Evolutionary conservation across 1,139 yeast species (phyloP).

Genomic region (Casaregolazyma lundiana): DNA sequence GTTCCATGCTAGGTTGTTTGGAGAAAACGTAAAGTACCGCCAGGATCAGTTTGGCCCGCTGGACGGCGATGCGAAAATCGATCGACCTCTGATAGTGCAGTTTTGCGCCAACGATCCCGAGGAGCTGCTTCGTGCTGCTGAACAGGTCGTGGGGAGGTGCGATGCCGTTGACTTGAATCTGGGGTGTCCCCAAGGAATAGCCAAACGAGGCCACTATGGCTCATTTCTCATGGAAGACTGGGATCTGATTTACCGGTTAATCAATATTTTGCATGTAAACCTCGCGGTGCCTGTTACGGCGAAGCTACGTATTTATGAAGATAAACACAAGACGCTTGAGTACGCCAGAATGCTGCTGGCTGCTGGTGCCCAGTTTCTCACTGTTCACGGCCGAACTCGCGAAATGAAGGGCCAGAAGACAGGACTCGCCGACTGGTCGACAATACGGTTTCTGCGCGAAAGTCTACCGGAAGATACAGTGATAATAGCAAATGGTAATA

Average conservation of each 20-base stretch:
- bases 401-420: slow-evolving; percentile 97
- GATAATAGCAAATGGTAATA: slow-evolving; percentile 89
- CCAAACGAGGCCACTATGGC: slow-evolving; percentile 90
- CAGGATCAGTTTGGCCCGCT: slow-evolving; percentile 65
- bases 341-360: slow-evolving; percentile 88
- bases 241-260: slow-evolving; percentile 71
- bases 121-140: slow-evolving; percentile 91
- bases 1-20: slow-evolving; percentile 90
- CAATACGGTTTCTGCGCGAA: slow-evolving; percentile 68
- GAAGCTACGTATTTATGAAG: slow-evolving; percentile 86
- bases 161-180: slow-evolving; percentile 94
- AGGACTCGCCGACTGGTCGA: slow-evolving; percentile 91
- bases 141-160: slow-evolving; percentile 75
- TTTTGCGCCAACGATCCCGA: slow-evolving; percentile 97
- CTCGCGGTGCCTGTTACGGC: slow-evolving; percentile 90
- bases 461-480: slow-evolving; percentile 80
- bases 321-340: slow-evolving; percentile 72
- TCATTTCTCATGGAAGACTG: slow-evolving; percentile 97
- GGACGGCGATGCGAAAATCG: slow-evolving; percentile 74
- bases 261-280: slow-evolving; percentile 66
- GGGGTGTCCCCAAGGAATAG: slow-evolving; percentile 98
- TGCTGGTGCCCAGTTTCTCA: slow-evolving; percentile 94
- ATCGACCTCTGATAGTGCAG: slow-evolving; percentile 88
- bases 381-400: slow-evolving; percentile 93
- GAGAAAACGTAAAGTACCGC: slow-evolving; percentile 77